These are phyloP conservation scores for Phlebiopsis gigantea DNA, from an alignment of 768 basidiomycete genomes.

Conservation along the genomic window DNA sequence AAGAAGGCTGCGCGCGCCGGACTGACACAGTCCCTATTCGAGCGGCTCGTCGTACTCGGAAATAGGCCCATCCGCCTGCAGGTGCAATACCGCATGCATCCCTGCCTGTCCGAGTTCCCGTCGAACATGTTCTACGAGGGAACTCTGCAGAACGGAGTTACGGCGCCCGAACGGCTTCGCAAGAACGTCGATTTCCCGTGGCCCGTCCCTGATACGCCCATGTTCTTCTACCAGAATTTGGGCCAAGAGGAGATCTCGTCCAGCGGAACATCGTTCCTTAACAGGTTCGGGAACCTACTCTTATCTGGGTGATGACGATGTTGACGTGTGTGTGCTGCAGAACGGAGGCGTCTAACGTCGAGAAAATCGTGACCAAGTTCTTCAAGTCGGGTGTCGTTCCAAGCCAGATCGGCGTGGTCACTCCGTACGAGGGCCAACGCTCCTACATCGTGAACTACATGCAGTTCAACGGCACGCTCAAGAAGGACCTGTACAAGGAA, in stretches of 20 bases:
- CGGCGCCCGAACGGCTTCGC: conserved; percentile 92
- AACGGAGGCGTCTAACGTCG: conserved; percentile 97
- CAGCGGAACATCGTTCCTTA: conserved; percentile 97
- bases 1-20: conserved; percentile 99
- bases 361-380: conserved; percentile 99
- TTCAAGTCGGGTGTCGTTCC: conserved; percentile 99
- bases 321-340: conserved; percentile 34
- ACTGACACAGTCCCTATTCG: conserved; percentile 95
- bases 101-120: conserved; percentile 97
- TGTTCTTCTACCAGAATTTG: conserved; percentile 99
- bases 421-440: conserved; percentile 97
- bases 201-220: conserved; percentile 95
- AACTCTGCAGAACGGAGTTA: conserved; percentile 97
- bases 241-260: conserved; percentile 99
- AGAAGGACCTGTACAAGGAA: conserved; percentile 99
- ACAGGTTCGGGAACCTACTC: conserved; percentile 49
- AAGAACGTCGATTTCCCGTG: conserved; percentile 99
- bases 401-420: conserved; percentile 94
- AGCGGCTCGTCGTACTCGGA: conserved; percentile 90
- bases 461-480: conserved; percentile 99
- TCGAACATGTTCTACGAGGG: conserved; percentile 99
- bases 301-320: conserved; percentile 9
- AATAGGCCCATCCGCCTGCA: conserved; percentile 98
- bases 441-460: conserved; percentile 99
- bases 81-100: conserved; percentile 99